Evolutionary conservation across 163 green algal species (phyloP).

Genomic region (Scenedesmus sp.): DNA sequence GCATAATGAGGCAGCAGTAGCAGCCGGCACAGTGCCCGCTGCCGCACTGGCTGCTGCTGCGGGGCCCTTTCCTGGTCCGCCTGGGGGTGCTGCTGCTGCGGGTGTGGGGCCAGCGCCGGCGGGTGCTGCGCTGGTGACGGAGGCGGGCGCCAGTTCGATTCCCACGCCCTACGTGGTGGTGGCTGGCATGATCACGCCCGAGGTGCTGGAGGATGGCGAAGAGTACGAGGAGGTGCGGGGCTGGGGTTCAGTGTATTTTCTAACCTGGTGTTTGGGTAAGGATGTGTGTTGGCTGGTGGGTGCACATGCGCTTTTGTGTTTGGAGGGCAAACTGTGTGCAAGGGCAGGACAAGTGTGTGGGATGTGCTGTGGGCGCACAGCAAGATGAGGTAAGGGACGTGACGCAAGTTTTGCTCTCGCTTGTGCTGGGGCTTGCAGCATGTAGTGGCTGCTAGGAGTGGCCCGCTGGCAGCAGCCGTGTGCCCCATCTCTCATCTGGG

Average conservation of each 20-base stretch:
- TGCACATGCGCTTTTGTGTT: no score
- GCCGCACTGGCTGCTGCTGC: background rate
- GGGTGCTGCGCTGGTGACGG: background rate
- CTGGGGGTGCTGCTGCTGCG: background rate
- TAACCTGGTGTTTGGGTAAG: background rate
- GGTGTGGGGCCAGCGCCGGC: no score
- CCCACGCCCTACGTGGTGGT: constrained; percentile 70
- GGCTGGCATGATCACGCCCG: constrained; percentile 79
- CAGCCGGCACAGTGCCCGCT: background rate
- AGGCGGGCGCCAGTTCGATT: background rate
- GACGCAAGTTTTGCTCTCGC: no score
- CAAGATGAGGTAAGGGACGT: no score
- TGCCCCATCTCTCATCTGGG: no score
- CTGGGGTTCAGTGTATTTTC: background rate
- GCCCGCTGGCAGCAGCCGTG: no score
- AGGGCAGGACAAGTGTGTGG: no score
- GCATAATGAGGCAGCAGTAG: background rate
- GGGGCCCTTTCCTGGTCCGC: background rate
- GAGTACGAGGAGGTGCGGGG: constrained; percentile 85
- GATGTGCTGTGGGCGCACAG: no score
- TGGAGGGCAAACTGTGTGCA: no score
- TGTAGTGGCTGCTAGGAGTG: no score
- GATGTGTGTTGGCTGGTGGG: background rate
- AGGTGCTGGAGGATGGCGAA: constrained; percentile 76
- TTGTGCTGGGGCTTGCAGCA: no score